Percentiles rank a stretch among this genome's conserved stretches.
Evolutionary conservation across 1,139 yeast species (phyloP).

Genomic region (Suhomyces bokatorum): DNA sequence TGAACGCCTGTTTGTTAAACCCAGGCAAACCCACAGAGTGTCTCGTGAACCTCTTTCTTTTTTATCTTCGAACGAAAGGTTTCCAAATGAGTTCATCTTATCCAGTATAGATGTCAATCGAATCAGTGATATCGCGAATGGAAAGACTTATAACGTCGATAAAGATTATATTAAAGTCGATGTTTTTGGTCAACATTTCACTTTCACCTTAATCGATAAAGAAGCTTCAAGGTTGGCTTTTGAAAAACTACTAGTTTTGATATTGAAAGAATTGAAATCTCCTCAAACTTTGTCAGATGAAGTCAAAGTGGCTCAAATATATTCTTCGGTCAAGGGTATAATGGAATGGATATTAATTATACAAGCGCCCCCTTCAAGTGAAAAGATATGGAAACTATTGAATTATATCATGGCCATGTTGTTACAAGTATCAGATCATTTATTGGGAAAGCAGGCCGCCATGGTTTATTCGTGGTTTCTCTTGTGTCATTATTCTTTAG

Average conservation of each 20-base stretch:
- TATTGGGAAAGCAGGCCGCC: slow-evolving; percentile 4
- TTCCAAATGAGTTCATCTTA: slow-evolving; percentile 19
- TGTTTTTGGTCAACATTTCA: slow-evolving; percentile 24
- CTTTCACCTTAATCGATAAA: slow-evolving; percentile 30
- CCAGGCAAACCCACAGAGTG: neutral
- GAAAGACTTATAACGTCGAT: slow-evolving; percentile 21
- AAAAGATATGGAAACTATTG: slow-evolving; percentile 12
- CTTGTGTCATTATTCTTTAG: slow-evolving; percentile 22
- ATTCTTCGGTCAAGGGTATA: slow-evolving; percentile 24
- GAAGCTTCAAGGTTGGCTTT: slow-evolving; percentile 19
- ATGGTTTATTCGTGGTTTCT: slow-evolving; percentile 26
- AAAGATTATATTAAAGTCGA: slow-evolving; percentile 23
- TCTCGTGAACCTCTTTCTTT: neutral
- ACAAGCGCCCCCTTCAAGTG: slow-evolving; percentile 28
- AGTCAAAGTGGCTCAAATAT: slow-evolving; percentile 16
- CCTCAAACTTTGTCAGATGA: neutral
- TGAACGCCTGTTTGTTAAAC: slow-evolving; percentile 17
- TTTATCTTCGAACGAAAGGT: neutral
- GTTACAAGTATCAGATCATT: slow-evolving; percentile 4
- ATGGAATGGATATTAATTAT: slow-evolving; percentile 36
- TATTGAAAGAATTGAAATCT: slow-evolving; percentile 11
- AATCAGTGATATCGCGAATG: slow-evolving; percentile 25
- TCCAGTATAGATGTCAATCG: slow-evolving; percentile 22
- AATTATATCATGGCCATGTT: slow-evolving; percentile 18
- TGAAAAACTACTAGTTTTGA: slow-evolving; percentile 17